Evolutionary conservation across 1,284 basidiomycete genomes (phyloP), one percentile per base, ranked within the genome.

Genomic region (Fomitopsis palustris): DNA sequence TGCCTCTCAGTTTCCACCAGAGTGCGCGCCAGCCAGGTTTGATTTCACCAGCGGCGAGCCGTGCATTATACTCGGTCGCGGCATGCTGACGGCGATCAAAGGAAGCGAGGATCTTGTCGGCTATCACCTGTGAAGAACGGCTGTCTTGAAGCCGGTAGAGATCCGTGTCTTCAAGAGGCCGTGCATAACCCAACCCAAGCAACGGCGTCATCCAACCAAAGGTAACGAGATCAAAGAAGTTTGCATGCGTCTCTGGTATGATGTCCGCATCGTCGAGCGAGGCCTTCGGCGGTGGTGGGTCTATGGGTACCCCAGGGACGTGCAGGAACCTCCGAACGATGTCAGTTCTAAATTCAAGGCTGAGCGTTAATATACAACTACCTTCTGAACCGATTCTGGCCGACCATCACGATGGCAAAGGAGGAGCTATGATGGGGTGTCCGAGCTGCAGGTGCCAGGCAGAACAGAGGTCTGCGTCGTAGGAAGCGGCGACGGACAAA

Each of bases 111-210:
- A 97, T 88, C 41, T 76, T 77, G 6, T 82, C 76, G 1, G 90
- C 87, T 51, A 95, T 83, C 16, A 76, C 66, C 2, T 78, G 77
- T 0, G 89, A 78, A 4, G 81, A 77, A 21, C 83, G 83, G 16
- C 86, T 76, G 52, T 85, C 81, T 61, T 88, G 86, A 47, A 96
- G 84, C 70, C 85, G 88, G 81, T 90, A 96, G n/a, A 96, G 78
- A 73, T 97, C 95, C 0, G 87, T 77, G 0, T 88, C 85, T 70
- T 95, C 89, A 4, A 96, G 80, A 1, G 94, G 89, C 5, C 94
- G 82, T 16, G 85, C 82, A 70, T 91, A 93, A 9, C 89, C 89
- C 7, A 86, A 72, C 10, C 78, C 76, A 72, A 93, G 81, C 55
- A 94, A 76, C 2, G 86, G 83, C 0, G 85, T 87, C 55, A 96